Percentiles rank a stretch among this genome's conserved stretches.
phyloP scores from a whole-genome alignment of 257 asterid genomes.

The Vinca minor region DNA sequence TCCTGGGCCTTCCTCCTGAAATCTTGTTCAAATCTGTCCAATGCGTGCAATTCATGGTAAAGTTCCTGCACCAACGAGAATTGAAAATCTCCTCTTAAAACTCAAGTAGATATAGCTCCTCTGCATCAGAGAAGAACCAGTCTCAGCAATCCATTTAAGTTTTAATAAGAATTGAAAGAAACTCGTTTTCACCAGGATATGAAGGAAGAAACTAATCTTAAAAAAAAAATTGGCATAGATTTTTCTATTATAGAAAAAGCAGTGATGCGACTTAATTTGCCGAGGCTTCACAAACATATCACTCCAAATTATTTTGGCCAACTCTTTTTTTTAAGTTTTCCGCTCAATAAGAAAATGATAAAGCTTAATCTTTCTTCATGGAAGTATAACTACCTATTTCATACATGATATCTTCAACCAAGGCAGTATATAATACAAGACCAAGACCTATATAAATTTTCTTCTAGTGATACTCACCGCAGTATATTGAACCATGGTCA shows the following conservation, averaged over 20 bases:
- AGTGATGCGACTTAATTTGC: background rate
- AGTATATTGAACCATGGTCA: conserved; percentile 77
- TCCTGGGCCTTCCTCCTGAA: conserved; percentile 77
- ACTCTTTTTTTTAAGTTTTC: too few species aligned
- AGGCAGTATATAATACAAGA: background rate
- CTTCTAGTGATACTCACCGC: conserved; percentile 54
- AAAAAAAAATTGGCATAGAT: background rate
- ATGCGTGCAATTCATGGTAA: conserved; percentile 89
- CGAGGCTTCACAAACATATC: background rate
- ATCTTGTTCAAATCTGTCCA: conserved; percentile 92
- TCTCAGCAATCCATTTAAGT: too few species aligned
- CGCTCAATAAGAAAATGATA: background rate
- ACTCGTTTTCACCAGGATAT: background rate
- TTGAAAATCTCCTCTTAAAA: conserved; percentile 1
- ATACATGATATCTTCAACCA: background rate
- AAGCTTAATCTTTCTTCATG: too few species aligned
- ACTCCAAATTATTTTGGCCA: too few species aligned
- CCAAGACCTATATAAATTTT: background rate
- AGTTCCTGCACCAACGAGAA: conserved; percentile 53
- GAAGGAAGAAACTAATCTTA: background rate
- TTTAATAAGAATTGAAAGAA: too few species aligned
- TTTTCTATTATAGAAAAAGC: background rate
- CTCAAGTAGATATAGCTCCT: background rate
- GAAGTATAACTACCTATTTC: too few species aligned
- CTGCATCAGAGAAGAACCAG: too few species aligned